These are phyloP conservation scores for Aeminium ludgeri DNA, from an alignment of 495 filamentous ascomycete species.

Conservation along the genomic window DNA sequence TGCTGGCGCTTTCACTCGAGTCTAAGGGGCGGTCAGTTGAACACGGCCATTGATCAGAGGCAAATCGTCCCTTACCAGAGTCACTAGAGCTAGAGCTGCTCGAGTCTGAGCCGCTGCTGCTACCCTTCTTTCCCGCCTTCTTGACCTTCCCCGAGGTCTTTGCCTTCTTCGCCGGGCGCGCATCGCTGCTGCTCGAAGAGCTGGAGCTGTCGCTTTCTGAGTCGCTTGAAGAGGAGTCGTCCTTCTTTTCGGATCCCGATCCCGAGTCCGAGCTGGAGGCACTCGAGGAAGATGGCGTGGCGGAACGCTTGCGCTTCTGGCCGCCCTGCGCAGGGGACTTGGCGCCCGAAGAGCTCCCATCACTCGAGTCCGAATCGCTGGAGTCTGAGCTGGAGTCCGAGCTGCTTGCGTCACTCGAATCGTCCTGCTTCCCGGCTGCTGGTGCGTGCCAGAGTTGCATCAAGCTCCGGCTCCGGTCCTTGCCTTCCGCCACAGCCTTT, in stretches of 20 bases:
- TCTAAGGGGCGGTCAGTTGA: neutral
- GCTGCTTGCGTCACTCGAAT: slow-evolving; percentile 1
- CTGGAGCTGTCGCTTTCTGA: slow-evolving; percentile 4
- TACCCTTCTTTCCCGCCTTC: slow-evolving; percentile 1
- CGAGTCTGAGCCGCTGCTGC: slow-evolving; percentile 2
- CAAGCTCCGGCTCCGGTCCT: neutral
- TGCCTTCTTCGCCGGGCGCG: neutral
- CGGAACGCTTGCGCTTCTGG: slow-evolving; percentile 10
- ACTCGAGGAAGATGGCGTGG: slow-evolving; percentile 6
- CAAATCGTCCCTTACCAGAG: neutral
- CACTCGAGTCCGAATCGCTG: slow-evolving; percentile 5
- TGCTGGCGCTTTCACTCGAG: slow-evolving; percentile 2
- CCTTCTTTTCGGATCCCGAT: slow-evolving; percentile 10
- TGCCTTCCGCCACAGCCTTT: neutral
- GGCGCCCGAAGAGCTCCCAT: neutral
- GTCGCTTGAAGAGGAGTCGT: slow-evolving; percentile 5
- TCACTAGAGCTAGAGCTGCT: neutral
- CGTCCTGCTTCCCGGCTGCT: neutral
- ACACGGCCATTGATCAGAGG: neutral
- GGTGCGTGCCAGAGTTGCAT: slow-evolving; percentile 3
- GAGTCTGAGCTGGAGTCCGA: neutral
- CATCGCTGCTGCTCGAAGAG: neutral
- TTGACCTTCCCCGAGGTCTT: slow-evolving; percentile 3
- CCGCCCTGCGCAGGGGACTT: slow-evolving; percentile 1
- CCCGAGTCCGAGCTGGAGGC: slow-evolving; percentile 10